Evolutionary conservation across 2,329 filamentous ascomycete genomes (phyloP), one percentile per base, ranked within the genome.

Genomic region (Aspergillus phoenicis): DNA sequence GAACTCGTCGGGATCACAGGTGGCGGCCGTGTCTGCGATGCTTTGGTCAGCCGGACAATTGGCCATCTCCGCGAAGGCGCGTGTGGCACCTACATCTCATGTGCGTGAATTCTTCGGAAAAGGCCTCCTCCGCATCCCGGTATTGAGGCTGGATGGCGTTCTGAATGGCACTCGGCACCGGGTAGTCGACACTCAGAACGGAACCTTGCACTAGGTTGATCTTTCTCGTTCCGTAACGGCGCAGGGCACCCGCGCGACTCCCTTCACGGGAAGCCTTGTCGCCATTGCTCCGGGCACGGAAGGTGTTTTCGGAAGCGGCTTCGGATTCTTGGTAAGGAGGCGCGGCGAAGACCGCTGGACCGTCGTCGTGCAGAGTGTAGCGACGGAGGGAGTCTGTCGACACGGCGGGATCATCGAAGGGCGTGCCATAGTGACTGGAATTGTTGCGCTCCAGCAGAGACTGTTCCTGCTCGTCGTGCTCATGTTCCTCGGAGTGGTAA

Each of bases 171-270:
- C 91, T 96, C 57, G 95, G 95, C 15, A 98, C 95, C 2, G 94
- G 94, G 76, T 99, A 97, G 79, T 98, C 94, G 71, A 96, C 91
- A 78, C 93, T 97, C 77, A 99, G 85, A 67, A 98, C 94, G 72
- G 92, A 94, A 73, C 95, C 94, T 80, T 98, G 93, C 20, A 96
- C 92, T 59, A 99, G 90, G 85, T 98, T 98, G 80, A 99, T 91
- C 81, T 97, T 98, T 80, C 95, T 88, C 60, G 95, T 98, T 66
- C 91, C 90, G 81, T 92, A 96, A 67, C 95, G 91, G 81, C 94
- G 94, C 70, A 98, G 84, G 5, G 54, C 60, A 15, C 71, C 70
- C 22, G 70, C 53, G 53, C 53, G 53, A 56, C 53, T 56, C 8
- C 53, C 53, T 20, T 43, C 53, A 17, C 43, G 53, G 24, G 53